Base-by-base conservation (phyloP, 106 monocot species). In the Ottelia alismoides region DNA sequence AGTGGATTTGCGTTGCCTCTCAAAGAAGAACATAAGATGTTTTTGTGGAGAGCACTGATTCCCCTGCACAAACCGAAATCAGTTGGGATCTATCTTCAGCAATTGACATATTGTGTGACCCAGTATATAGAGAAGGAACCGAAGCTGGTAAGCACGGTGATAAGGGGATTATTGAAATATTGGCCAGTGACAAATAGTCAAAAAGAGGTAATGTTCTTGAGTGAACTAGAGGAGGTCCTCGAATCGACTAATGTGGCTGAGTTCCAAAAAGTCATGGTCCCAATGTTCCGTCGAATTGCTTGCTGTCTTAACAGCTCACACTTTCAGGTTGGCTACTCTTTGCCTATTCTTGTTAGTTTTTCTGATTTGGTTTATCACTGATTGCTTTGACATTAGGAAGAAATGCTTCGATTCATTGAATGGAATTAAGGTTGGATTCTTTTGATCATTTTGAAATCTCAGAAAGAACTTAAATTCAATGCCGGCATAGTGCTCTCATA, bases 61-160 rank as follows among this genome's bases (percentile, higher is more conserved):
- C 56, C 56, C 19, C 30, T 56, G 30, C 56, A 56, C 32, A 56
- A 56, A 4, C 31, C 31, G 3, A 56, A 31, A n/a, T 31, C 22
- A 22, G 31, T 56, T 19, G 56, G 56, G 11, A 2, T 56, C 22
- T 35, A 56, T 23, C 56, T 32, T 3, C 32, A 56, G 30, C 56
- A 35, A 4, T 21, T 56, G 18, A 56, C 56, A 9, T 56, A 56
- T 12, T 56, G 32, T 21, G 18, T 56, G 2, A 32, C 22, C 1
- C 56, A 35, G 56, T 56, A 31, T 21, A 56, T 56, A 19, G 56
- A 56, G 10, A 56, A 56, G 31, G 56, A 56, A 17, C 56, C 56
- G 11, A 56, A 31, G 32, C n/a, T 56, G 31, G 21, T 28, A n/a
- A 56, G 56, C 28, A 56, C 56, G 4, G 30, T 56, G 1, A 35